Conservation (phyloP, 176 grass and related monocot species). For the Zea mays region DNA sequence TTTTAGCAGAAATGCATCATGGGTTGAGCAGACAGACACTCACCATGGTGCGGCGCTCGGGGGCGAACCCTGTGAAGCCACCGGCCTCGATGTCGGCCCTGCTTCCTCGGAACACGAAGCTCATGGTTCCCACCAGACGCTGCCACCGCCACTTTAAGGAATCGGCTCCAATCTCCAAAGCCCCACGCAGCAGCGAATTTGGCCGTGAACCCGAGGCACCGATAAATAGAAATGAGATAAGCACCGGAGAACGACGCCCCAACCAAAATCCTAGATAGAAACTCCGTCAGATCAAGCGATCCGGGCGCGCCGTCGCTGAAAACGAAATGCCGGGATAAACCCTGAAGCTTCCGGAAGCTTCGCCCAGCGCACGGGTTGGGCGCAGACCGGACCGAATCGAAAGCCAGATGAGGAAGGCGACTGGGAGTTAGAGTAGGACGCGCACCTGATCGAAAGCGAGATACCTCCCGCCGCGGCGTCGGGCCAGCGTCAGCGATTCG, state of each 20-base stretch:
- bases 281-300: conserved; percentile 22
- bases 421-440: background rate
- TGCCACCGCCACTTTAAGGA: background rate
- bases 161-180: conserved; percentile 42
- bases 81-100: conserved; percentile 66
- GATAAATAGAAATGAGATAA: conserved; percentile 26
- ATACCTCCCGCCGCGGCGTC: background rate
- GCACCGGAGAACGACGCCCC: conserved; percentile 51
- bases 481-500: conserved; percentile 28
- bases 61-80: conserved; percentile 64
- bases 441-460: conserved; percentile 39
- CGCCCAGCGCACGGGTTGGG: conserved; percentile 15
- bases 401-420: background rate
- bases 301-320: conserved; percentile 1
- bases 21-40: conserved; percentile 7
- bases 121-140: conserved; percentile 54
- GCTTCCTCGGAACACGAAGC: conserved; percentile 82
- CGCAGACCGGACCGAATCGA: conserved; percentile 14
- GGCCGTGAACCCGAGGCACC: conserved; percentile 17
- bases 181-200: conserved; percentile 25
- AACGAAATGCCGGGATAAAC: conserved; percentile 33
- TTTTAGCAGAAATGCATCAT: conserved; percentile 28
- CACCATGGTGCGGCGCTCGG: conserved; percentile 74
- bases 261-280: conserved; percentile 58
- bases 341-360: conserved; percentile 45